Conservation (phyloP, 2,329 filamentous ascomycete genomes). For the Didymella arachidicola region DNA sequence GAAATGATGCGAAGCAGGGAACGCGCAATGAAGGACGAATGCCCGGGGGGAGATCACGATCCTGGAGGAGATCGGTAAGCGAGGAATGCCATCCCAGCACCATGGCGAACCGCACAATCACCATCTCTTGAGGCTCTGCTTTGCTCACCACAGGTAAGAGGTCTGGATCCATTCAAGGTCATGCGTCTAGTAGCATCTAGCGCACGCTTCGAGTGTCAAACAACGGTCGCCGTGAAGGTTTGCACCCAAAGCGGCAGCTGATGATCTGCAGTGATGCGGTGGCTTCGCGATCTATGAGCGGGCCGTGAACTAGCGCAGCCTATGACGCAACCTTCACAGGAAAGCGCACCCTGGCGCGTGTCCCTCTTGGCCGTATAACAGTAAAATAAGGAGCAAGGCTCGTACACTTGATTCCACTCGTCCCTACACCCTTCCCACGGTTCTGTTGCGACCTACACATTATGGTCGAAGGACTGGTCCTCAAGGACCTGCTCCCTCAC, state of each 20-base stretch:
- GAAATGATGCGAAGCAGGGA: constrained; percentile 22
- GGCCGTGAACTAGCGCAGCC: constrained; percentile 21
- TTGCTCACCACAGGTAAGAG: background rate
- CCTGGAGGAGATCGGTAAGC: constrained; percentile 25
- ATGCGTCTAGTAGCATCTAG: constrained; percentile 1
- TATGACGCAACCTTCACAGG: constrained; percentile 29
- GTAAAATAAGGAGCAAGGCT: constrained; percentile 17
- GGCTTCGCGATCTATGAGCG: constrained; percentile 24
- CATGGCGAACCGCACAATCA: constrained; percentile 14
- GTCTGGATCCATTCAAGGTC: background rate
- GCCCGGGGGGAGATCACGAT: constrained; percentile 10
- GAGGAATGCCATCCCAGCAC: constrained; percentile 20
- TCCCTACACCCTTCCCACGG: background rate
- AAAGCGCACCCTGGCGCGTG: constrained; percentile 15
- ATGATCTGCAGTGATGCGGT: constrained; percentile 22
- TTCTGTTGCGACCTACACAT: constrained; percentile 3
- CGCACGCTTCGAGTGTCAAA: constrained; percentile 2
- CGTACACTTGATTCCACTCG: background rate
- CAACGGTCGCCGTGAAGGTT: constrained; percentile 7
- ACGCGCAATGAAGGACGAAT: constrained; percentile 7
- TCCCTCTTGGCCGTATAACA: constrained; percentile 11
- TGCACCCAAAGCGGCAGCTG: constrained; percentile 13
- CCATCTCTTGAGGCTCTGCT: constrained; percentile 8
- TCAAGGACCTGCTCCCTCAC: constrained; percentile 49
- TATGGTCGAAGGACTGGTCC: constrained; percentile 42